A percentile compares a stretch with the other conserved stretches of the same genome.
Evolutionary conservation across 441 rosid genomes (phyloP).

Genomic region (Syzygium syzygioides): DNA sequence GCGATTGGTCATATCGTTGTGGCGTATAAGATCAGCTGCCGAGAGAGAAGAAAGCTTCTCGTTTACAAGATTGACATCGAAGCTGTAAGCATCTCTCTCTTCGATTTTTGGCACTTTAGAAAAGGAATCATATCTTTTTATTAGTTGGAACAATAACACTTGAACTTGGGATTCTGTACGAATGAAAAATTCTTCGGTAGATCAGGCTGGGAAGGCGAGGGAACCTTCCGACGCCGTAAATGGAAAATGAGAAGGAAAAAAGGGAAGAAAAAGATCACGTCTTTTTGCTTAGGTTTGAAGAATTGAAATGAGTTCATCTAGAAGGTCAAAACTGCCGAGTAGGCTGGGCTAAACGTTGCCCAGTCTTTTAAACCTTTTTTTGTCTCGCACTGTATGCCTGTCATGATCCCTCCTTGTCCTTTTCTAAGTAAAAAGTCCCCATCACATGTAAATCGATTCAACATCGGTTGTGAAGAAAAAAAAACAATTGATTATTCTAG

Average conservation of each 20-base stretch:
- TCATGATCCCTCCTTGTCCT: not conserved
- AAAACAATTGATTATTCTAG: not conserved
- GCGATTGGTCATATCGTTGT: constrained; percentile 68
- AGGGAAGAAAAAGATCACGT: not conserved
- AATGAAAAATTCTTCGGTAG: not conserved
- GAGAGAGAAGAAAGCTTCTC: constrained; percentile 84
- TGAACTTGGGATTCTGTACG: not conserved
- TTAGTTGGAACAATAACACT: not conserved
- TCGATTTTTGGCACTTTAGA: not conserved
- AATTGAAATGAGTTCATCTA: not conserved
- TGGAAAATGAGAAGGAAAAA: not conserved
- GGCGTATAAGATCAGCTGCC: constrained; percentile 82
- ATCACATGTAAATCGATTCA: not conserved
- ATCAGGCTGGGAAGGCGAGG: not conserved
- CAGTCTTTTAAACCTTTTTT: not conserved
- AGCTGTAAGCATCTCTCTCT: constrained; percentile 58
- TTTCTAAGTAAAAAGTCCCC: not conserved
- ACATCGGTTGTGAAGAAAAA: not conserved
- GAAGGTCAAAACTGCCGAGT: not conserved
- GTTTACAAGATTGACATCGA: constrained; percentile 94
- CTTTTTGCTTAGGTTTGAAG: not conserved
- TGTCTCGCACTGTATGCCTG: not conserved
- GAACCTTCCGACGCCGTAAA: not conserved
- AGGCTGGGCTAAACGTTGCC: not conserved
- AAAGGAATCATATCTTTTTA: not conserved